Conservation (phyloP, 1,139 yeast species). For the Yamadazyma dushanensis region DNA sequence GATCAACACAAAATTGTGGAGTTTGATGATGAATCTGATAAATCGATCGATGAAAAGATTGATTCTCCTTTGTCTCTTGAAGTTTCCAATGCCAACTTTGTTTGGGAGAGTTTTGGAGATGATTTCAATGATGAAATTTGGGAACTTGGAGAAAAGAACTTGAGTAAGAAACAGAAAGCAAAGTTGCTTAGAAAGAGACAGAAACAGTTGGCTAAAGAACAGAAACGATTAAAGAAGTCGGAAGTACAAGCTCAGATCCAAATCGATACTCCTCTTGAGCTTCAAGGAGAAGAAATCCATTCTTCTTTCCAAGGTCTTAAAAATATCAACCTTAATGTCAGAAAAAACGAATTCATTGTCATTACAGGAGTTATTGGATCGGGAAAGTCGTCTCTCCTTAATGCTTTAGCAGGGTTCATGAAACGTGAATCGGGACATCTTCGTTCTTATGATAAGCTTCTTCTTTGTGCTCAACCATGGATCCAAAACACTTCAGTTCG, state of each 20-base stretch:
- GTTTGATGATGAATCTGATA: not conserved
- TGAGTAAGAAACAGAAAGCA: slow-evolving; percentile 17
- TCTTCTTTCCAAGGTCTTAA: slow-evolving; percentile 23
- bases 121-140: slow-evolving; percentile 27
- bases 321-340: slow-evolving; percentile 42
- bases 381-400: slow-evolving; percentile 62
- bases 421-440: slow-evolving; percentile 40
- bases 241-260: not conserved
- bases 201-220: slow-evolving; percentile 13
- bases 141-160: slow-evolving; percentile 21
- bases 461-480: slow-evolving; percentile 55
- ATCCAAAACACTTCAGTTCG: slow-evolving; percentile 43
- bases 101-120: slow-evolving; percentile 37
- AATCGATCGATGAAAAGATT: slow-evolving; percentile 4
- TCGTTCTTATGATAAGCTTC: slow-evolving; percentile 37
- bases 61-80: slow-evolving; percentile 21
- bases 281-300: not conserved
- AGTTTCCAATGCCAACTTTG: slow-evolving; percentile 31
- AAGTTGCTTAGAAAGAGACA: slow-evolving; percentile 18
- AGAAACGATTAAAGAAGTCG: slow-evolving; percentile 9
- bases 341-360: slow-evolving; percentile 64
- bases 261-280: not conserved
- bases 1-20: slow-evolving; percentile 4
- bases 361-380: slow-evolving; percentile 75
- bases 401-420: slow-evolving; percentile 62